A percentile compares a stretch with the other conserved stretches of the same genome.
These are phyloP conservation scores for Mrakia frigida DNA, from an alignment of 768 basidiomycete species.

Conservation along the genomic window DNA sequence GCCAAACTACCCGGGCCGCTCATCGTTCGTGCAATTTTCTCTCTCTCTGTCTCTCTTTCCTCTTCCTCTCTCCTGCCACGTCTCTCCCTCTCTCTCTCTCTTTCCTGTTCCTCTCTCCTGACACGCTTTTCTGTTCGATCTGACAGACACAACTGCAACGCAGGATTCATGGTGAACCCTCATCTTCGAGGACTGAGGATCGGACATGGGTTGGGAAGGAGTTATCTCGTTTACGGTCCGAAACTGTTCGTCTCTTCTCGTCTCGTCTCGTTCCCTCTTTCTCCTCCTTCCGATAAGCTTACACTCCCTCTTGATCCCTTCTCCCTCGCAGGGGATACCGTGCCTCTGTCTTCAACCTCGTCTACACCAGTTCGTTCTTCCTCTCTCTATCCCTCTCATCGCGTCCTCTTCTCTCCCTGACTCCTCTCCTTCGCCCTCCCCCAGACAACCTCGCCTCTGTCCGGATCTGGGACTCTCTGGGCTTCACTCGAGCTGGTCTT, in stretches of 20 bases:
- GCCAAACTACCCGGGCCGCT: neutral
- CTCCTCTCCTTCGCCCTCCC: neutral
- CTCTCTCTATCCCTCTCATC: neutral
- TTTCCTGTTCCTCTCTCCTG: slow-evolving; percentile 3
- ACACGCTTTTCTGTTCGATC: neutral
- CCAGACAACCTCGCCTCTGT: slow-evolving; percentile 59
- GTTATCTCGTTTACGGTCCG: slow-evolving; percentile 76
- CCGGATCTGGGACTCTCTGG: slow-evolving; percentile 71
- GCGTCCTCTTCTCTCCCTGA: neutral
- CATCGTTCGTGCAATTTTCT: neutral
- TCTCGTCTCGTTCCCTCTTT: neutral
- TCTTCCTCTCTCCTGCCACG: neutral
- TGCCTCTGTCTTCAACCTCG: slow-evolving; percentile 71
- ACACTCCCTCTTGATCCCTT: neutral
- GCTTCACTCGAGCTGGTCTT: slow-evolving; percentile 70
- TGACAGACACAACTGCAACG: slow-evolving; percentile 70
- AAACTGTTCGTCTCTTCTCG: slow-evolving; percentile 54
- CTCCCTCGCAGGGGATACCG: slow-evolving; percentile 39
- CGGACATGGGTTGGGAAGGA: slow-evolving; percentile 66
- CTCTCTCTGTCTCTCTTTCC: too few relatives aligned
- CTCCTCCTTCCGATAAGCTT: neutral
- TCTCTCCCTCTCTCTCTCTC: too few relatives aligned
- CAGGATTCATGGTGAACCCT: slow-evolving; percentile 74
- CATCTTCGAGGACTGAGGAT: slow-evolving; percentile 60
- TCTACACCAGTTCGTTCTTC: slow-evolving; percentile 57